A percentile compares a stretch with the other conserved stretches of the same genome.
These are phyloP conservation scores for Penicillium simplicissimum DNA, from an alignment of 495 filamentous ascomycete genomes.

Conservation along the genomic window DNA sequence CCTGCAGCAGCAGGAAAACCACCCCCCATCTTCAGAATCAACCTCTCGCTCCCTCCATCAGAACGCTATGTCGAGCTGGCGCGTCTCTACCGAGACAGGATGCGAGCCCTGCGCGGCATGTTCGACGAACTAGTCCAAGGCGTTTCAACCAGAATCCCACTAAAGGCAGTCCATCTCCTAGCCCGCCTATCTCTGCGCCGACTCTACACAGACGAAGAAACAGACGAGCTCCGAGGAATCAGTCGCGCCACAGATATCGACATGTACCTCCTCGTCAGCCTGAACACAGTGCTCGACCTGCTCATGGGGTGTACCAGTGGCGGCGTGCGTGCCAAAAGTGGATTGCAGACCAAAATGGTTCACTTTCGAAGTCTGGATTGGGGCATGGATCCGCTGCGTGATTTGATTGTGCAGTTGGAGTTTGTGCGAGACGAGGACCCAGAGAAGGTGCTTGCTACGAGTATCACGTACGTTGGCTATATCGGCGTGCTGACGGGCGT, in stretches of 20 bases:
- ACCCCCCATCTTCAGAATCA: constrained; percentile 51
- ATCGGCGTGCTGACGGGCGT: constrained; percentile 65
- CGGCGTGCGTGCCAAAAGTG: constrained; percentile 36
- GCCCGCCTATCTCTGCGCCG: constrained; percentile 47
- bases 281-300: constrained; percentile 64
- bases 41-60: constrained; percentile 58
- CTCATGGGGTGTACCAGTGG: constrained; percentile 70
- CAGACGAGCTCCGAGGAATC: constrained; percentile 61
- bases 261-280: constrained; percentile 59
- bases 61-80: constrained; percentile 56
- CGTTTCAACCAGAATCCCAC: constrained; percentile 26
- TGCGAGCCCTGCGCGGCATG: constrained; percentile 43
- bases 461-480: constrained; percentile 63
- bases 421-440: constrained; percentile 41
- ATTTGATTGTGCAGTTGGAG: constrained; percentile 59
- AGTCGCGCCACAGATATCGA: constrained; percentile 50
- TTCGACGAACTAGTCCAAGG: constrained; percentile 48
- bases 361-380: constrained; percentile 71
- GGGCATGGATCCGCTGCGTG: constrained; percentile 61
- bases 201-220: constrained; percentile 58
- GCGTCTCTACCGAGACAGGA: constrained; percentile 40
- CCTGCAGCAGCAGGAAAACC: constrained; percentile 5
- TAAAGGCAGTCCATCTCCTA: constrained; percentile 35
- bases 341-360: constrained; percentile 43
- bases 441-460: constrained; percentile 53